Evolutionary conservation across 1,139 yeast species (phyloP).

Genomic region (Nakaseomyces sp.): DNA sequence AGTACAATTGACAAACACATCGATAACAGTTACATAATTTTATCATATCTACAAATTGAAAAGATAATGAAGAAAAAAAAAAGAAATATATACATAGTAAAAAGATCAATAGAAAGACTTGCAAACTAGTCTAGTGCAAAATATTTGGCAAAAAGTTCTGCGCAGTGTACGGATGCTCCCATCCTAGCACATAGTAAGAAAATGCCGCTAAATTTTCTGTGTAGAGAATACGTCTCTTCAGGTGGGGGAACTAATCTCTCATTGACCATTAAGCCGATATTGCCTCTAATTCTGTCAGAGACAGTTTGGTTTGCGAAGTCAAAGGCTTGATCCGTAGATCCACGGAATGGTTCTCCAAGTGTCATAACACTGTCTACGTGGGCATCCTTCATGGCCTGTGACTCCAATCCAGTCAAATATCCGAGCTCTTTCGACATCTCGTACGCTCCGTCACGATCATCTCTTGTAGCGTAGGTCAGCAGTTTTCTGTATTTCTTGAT

Average conservation of each 20-base stretch:
- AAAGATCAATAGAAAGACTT: neutral
- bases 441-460: slow-evolving; percentile 59
- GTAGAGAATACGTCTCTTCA: slow-evolving; percentile 92
- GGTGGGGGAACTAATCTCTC: slow-evolving; percentile 97
- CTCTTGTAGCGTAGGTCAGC: slow-evolving; percentile 65
- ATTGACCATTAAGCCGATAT: slow-evolving; percentile 78
- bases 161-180: slow-evolving; percentile 76
- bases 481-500: slow-evolving; percentile 61
- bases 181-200: slow-evolving; percentile 82
- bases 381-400: slow-evolving; percentile 78
- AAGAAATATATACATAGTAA: neutral
- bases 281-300: slow-evolving; percentile 81
- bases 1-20: too few species aligned
- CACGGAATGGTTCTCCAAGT: slow-evolving; percentile 84
- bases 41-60: neutral
- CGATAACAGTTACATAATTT: too few species aligned
- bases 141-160: slow-evolving; percentile 64
- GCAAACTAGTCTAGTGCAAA: slow-evolving; percentile 15
- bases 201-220: slow-evolving; percentile 90
- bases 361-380: slow-evolving; percentile 88
- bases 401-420: slow-evolving; percentile 84
- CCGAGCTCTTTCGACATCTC: slow-evolving; percentile 67
- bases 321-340: slow-evolving; percentile 44
- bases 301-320: slow-evolving; percentile 81
- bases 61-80: neutral